Conservation (phyloP, 139 green algal species). For the Coelastrella sp. region DNA sequence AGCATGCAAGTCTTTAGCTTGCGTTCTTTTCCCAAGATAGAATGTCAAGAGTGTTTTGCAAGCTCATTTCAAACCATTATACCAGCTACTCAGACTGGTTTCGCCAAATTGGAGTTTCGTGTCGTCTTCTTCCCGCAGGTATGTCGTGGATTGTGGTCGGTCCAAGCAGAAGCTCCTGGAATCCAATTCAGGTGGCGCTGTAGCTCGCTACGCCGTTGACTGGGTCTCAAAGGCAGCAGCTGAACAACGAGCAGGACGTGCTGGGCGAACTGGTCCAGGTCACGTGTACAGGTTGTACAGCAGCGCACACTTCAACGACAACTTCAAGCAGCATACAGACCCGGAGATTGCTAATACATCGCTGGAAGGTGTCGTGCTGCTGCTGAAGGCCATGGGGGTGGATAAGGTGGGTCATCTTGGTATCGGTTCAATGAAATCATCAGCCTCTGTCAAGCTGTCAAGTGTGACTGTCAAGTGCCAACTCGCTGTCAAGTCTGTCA, state of each 20-base stretch:
- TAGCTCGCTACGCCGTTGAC: slow-evolving; percentile 84
- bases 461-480: too few relatives aligned
- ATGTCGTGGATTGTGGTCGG: slow-evolving; percentile 91
- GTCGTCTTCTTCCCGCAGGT: slow-evolving; percentile 62
- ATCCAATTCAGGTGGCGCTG: slow-evolving; percentile 44
- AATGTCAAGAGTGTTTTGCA: too few relatives aligned
- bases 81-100: too few relatives aligned
- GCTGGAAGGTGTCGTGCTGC: slow-evolving; percentile 93
- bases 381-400: slow-evolving; percentile 95
- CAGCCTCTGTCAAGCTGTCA: too few relatives aligned
- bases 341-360: slow-evolving; percentile 91
- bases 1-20: too few relatives aligned
- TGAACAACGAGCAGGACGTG: slow-evolving; percentile 91
- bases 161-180: slow-evolving; percentile 88
- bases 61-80: too few relatives aligned
- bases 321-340: slow-evolving; percentile 82
- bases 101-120: too few relatives aligned
- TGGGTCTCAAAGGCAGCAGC: slow-evolving; percentile 93
- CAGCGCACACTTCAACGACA: slow-evolving; percentile 91
- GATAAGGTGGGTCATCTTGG: slow-evolving; percentile 78
- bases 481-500: too few relatives aligned
- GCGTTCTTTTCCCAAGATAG: too few relatives aligned
- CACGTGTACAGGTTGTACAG: slow-evolving; percentile 97
- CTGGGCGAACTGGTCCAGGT: slow-evolving; percentile 93
- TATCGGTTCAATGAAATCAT: not conserved